Evolutionary conservation across 2,329 filamentous ascomycete species (phyloP), one percentile per base, ranked within the genome.

Genomic region (Canariomyces notabilis): DNA sequence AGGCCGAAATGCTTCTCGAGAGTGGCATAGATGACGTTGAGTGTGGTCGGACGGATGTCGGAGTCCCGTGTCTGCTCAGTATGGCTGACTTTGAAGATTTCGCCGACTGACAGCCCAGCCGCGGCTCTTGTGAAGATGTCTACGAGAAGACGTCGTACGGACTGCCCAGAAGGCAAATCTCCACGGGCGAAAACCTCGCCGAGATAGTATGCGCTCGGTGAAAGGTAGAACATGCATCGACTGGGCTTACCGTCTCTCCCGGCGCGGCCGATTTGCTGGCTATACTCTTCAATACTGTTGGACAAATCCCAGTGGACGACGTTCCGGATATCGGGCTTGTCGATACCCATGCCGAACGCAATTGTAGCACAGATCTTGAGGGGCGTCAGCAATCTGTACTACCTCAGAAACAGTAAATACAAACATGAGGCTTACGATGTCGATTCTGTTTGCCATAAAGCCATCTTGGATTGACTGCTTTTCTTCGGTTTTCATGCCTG

Each of bases 1-100:
- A 82, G 64, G 0, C 67, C 66, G 49, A 79, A 81, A 2, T 72
- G 73, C 4, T 83, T 65, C 56, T 84, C 80, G 1, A 84, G 64
- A n/a, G 76, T 72, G 0, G 79, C 77, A 42, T 80, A 79, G 14
- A 83, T 70, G 41, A 77, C 74, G 32, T 65, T 64, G 5, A 82
- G 63, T 0, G 74, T 68, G 2, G 63, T 74, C 1, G 62, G 50
- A 16, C 73, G 70, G 45, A 83, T 77, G 53, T 83, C 80, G 46
- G 72, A 75, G 0, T 73, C 67, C 19, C 63, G 69, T 2, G 66
- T 64, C 36, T 81, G 72, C 0, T 64, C 54, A 9, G 67, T 63
- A 11, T 74, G 66, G 26, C 65, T 74, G 1, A 68, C 57, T 0
- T 57, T 52, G 3, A 52, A 48, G 6, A 60, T 60, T 8, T 65